phyloP scores from a whole-genome alignment of 306 rosid species.

The Castanea sativa region DNA sequence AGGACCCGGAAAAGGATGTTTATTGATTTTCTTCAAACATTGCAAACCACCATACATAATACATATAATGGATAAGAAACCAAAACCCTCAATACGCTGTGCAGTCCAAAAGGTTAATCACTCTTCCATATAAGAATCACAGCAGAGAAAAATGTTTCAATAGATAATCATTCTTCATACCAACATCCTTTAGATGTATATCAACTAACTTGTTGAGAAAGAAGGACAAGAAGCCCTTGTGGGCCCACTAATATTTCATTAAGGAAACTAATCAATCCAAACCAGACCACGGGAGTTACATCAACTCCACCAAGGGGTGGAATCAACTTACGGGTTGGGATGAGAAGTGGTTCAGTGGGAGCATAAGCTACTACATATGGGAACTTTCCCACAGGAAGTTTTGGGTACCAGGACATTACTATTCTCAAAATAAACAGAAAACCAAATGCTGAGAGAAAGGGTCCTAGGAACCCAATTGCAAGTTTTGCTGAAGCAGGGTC shows the following conservation, averaged over 20 bases:
- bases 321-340: slow-evolving; percentile 73
- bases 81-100: background rate
- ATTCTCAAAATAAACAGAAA: slow-evolving; percentile 79
- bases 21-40: background rate
- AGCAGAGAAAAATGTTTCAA: background rate
- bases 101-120: background rate
- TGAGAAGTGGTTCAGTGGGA: slow-evolving; percentile 87
- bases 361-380: slow-evolving; percentile 88
- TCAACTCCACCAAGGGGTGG: slow-evolving; percentile 95
- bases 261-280: slow-evolving; percentile 83
- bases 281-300: slow-evolving; percentile 95
- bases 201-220: slow-evolving; percentile 68
- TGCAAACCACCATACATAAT: background rate
- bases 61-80: background rate
- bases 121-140: background rate
- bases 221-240: slow-evolving; percentile 90
- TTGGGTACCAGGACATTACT: slow-evolving; percentile 97
- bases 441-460: slow-evolving; percentile 65
- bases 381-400: slow-evolving; percentile 76
- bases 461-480: slow-evolving; percentile 69
- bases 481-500: slow-evolving; percentile 83
- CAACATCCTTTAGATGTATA: background rate
- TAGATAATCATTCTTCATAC: background rate
- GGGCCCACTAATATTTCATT: slow-evolving; percentile 95
- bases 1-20: no score